Evolutionary conservation across 2,329 filamentous ascomycete genomes (phyloP).

Genomic region (Cryphonectria parasitica): DNA sequence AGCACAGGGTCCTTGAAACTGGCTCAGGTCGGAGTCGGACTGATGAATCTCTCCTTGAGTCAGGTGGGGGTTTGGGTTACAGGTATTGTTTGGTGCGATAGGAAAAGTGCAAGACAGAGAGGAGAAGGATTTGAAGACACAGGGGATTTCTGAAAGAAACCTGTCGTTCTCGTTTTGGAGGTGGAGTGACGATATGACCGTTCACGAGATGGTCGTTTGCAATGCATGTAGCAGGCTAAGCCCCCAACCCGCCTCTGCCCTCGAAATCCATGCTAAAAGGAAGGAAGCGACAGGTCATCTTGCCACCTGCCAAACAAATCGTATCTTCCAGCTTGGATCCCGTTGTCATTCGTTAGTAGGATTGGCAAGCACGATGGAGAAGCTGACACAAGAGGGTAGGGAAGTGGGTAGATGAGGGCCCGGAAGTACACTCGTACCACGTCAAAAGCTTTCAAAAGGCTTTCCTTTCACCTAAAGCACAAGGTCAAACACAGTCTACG

Average conservation of each 20-base stretch:
- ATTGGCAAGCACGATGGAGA: conserved; percentile 7
- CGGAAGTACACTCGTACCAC: not conserved
- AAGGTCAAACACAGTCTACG: conserved; percentile 1
- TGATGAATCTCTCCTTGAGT: conserved; percentile 10
- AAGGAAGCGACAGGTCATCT: not conserved
- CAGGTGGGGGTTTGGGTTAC: not conserved
- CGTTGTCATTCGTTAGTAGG: not conserved
- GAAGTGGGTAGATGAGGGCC: not conserved
- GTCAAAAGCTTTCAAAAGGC: not conserved
- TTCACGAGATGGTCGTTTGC: conserved; percentile 2
- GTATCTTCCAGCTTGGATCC: not conserved
- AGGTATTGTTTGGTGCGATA: not conserved
- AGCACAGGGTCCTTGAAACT: conserved; percentile 9
- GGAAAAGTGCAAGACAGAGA: no score
- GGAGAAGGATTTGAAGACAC: not conserved
- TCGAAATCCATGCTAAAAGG: not conserved
- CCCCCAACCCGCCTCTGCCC: not conserved
- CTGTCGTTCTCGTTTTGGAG: conserved; percentile 1
- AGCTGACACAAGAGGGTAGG: not conserved
- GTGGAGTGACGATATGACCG: not conserved
- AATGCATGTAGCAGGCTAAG: not conserved
- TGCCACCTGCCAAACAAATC: conserved; percentile 5
- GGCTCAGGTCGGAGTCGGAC: conserved; percentile 12
- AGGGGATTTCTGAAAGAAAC: not conserved
- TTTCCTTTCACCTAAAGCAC: not conserved